Evolutionary conservation across 805 yeast species (phyloP).

Genomic region (Yarrowia keelungensis): DNA sequence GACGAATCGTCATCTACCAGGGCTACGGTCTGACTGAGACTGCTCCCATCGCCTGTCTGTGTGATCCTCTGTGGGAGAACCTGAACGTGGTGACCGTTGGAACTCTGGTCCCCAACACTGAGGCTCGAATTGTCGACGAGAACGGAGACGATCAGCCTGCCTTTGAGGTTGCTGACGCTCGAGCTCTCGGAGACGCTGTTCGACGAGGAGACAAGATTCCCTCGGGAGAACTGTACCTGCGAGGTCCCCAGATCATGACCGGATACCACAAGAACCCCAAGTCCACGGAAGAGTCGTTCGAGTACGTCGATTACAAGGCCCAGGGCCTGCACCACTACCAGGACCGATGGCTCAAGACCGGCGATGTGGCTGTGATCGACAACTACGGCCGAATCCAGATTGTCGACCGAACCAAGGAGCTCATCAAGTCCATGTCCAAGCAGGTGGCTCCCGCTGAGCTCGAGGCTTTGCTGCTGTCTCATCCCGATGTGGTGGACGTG

Average conservation of each 20-base stretch:
- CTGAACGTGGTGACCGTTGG: slow-evolving; percentile 28
- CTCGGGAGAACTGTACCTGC: slow-evolving; percentile 59
- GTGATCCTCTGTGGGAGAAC: slow-evolving; percentile 18
- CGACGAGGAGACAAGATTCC: slow-evolving; percentile 38
- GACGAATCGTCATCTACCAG: slow-evolving; percentile 41
- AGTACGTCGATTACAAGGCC: slow-evolving; percentile 59
- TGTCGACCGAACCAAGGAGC: slow-evolving; percentile 70
- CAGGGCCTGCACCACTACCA: slow-evolving; percentile 45
- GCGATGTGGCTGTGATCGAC: slow-evolving; percentile 59
- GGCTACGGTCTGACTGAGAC: slow-evolving; percentile 41
- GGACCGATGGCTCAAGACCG: slow-evolving; percentile 55
- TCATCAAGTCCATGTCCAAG: slow-evolving; percentile 58
- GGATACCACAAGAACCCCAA: slow-evolving; percentile 59
- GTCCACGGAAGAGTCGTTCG: slow-evolving; percentile 57
- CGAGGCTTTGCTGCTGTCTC: slow-evolving; percentile 44
- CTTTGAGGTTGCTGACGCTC: slow-evolving; percentile 18
- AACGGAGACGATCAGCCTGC: slow-evolving; percentile 38
- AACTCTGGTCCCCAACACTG: slow-evolving; percentile 22
- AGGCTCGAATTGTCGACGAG: slow-evolving; percentile 36
- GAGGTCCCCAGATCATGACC: slow-evolving; percentile 63
- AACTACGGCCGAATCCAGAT: slow-evolving; percentile 54
- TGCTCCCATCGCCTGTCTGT: slow-evolving; percentile 40
- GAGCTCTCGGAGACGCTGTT: slow-evolving; percentile 28
- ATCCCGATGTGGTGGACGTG: slow-evolving; percentile 44
- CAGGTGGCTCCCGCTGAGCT: slow-evolving; percentile 47